Evolutionary conservation across 306 rosid genomes (phyloP), one percentile per base, ranked within the genome.

Genomic region (Lathyrus tuberosus): DNA sequence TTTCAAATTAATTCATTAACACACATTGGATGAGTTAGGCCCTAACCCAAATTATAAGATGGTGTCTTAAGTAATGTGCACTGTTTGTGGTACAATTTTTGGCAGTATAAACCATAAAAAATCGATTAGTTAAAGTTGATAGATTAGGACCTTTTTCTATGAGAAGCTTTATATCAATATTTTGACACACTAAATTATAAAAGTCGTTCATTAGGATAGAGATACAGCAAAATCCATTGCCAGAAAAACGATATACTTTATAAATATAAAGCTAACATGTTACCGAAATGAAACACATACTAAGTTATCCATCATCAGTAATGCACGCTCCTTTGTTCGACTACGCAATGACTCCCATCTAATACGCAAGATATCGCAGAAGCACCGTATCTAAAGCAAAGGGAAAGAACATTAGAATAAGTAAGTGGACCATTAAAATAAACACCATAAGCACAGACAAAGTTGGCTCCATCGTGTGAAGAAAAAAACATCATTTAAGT

Each of bases 261-360:
- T 9, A 64, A 48, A 65, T 64, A 60, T 47, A 17, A 38, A 53
- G 52, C 3, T 49, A 62, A 17, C 33, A 54, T 11, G 53, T 37
- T 49, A 44, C 70, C 18, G 67, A 68, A 71, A 65, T 69, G 73
- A 35, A 59, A 49, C 42, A 49, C 88, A 49, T 93, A 93, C 98
- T 88, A 93, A 75, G 79, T 83, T 84, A 37, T 93, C 96, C 97
- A 93, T 93, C 94, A 83, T 88, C 71, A 79, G 56, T 65, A 93
- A 81, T 54, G 97, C 94, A 60, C 97, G 97, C 84, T 86, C 94
- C 86, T 81, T 93, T 12, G 98, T 93, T 69, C 91, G 96, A 81
- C 86, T 87, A 33, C 98, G 97, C 43, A 85, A 72, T 1, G 95
- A 88, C 82, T 93, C 98, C 98, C 96, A 93, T 74, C 96, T 88